Evolutionary conservation across 164 flowering plant genomes (phyloP).

Genomic region (Houttuynia cordata): DNA sequence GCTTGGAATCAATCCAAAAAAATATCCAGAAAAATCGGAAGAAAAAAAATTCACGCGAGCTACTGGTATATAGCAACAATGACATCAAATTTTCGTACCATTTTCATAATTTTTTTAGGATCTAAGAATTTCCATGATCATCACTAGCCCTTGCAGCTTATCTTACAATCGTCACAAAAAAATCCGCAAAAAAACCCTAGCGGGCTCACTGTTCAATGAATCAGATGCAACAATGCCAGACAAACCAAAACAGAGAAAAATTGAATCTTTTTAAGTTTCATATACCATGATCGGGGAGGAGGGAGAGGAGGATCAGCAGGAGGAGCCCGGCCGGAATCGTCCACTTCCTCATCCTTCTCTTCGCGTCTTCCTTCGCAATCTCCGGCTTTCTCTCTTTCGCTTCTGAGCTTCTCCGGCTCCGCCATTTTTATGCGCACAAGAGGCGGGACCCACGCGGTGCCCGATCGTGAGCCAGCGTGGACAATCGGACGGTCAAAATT

Average conservation of each 20-base stretch:
- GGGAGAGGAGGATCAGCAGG: conserved; percentile 54
- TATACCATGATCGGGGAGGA: conserved; percentile 77
- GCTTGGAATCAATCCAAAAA: not conserved
- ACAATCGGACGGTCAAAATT: conserved; percentile 25
- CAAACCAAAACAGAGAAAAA: not conserved
- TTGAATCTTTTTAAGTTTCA: not conserved
- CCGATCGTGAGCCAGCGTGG: conserved; percentile 25
- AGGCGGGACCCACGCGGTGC: not conserved
- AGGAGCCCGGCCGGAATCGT: conserved; percentile 58
- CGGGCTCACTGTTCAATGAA: not conserved
- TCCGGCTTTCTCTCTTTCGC: not conserved
- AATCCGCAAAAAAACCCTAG: too few relatives aligned
- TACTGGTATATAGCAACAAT: too few relatives aligned
- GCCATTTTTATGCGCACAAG: not conserved
- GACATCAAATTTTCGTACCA: too few relatives aligned
- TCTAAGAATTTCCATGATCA: too few relatives aligned
- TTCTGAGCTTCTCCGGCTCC: not conserved
- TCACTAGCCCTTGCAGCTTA: too few relatives aligned
- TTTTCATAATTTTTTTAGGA: too few relatives aligned
- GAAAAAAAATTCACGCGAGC: not conserved
- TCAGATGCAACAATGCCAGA: not conserved
- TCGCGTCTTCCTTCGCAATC: not conserved
- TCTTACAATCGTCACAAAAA: too few relatives aligned
- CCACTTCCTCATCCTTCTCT: conserved; percentile 79
- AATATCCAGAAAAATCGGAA: not conserved